Conservation (phyloP, 495 filamentous ascomycete species). For the Gamarada debralockiae region DNA sequence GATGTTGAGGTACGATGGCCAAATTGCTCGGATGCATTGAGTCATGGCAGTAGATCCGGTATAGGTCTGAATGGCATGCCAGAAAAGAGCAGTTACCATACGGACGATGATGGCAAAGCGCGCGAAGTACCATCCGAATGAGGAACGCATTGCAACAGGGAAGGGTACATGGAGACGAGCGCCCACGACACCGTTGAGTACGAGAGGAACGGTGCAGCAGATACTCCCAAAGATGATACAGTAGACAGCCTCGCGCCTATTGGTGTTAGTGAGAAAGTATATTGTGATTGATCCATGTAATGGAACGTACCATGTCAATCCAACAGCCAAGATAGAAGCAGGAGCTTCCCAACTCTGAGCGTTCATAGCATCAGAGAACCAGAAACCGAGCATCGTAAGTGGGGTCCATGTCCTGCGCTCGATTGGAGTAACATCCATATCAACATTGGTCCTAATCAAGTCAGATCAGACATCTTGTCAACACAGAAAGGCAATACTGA, state of each 20-base stretch:
- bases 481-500: slow-evolving; percentile 3
- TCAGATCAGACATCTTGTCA: not conserved
- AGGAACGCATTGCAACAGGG: slow-evolving; percentile 35
- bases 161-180: slow-evolving; percentile 41
- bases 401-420: slow-evolving; percentile 39
- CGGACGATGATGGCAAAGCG: slow-evolving; percentile 37
- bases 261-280: not conserved
- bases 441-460: slow-evolving; percentile 35
- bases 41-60: slow-evolving; percentile 39
- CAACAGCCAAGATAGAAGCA: slow-evolving; percentile 44
- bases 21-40: slow-evolving; percentile 39
- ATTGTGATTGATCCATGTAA: not conserved
- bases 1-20: slow-evolving; percentile 38
- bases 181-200: slow-evolving; percentile 45
- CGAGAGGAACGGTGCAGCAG: slow-evolving; percentile 39
- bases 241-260: slow-evolving; percentile 34
- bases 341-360: slow-evolving; percentile 38
- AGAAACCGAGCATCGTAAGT: slow-evolving; percentile 42
- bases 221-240: slow-evolving; percentile 36
- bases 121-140: slow-evolving; percentile 40
- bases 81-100: slow-evolving; percentile 42
- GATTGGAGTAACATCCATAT: slow-evolving; percentile 41
- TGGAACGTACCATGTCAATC: slow-evolving; percentile 39
- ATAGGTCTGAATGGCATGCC: slow-evolving; percentile 39
- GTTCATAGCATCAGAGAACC: slow-evolving; percentile 43